Evolutionary conservation across 2,329 filamentous ascomycete genomes (phyloP).

Genomic region (Botryotinia globosa): DNA sequence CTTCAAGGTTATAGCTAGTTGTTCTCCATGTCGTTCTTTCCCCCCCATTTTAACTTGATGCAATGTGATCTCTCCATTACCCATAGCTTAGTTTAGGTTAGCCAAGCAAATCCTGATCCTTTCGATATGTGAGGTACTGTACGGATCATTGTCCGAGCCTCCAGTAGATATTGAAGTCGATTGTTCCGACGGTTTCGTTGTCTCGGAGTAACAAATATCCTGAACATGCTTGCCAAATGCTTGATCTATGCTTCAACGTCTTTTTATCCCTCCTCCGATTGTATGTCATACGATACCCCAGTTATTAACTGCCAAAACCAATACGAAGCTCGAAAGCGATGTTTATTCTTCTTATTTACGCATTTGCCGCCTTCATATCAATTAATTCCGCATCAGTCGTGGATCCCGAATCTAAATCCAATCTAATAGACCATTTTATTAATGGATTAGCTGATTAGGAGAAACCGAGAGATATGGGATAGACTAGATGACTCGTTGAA

Average conservation of each 20-base stretch:
- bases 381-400: background rate
- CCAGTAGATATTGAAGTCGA: conserved; percentile 5
- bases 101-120: conserved; percentile 7
- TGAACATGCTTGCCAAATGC: conserved; percentile 8
- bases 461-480: conserved; percentile 17
- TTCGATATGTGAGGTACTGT: conserved; percentile 18
- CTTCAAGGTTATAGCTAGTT: conserved; percentile 8
- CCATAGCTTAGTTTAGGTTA: background rate
- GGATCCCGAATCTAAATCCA: conserved; percentile 13
- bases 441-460: conserved; percentile 8
- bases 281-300: conserved; percentile 2
- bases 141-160: conserved; percentile 13
- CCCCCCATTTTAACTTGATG: conserved; percentile 8
- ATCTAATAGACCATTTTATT: background rate
- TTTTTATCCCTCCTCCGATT: background rate
- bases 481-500: conserved; percentile 13
- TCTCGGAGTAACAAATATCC: conserved; percentile 21
- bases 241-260: conserved; percentile 15
- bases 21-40: background rate
- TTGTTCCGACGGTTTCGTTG: conserved; percentile 7
- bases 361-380: conserved; percentile 32
- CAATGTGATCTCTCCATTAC: conserved; percentile 8
- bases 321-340: background rate
- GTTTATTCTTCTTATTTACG: conserved; percentile 27
- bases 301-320: background rate